A percentile compares a stretch with the other conserved stretches of the same genome.
Evolutionary conservation across 805 yeast genomes (phyloP).

Genomic region (Starmerella gropengiesseri): DNA sequence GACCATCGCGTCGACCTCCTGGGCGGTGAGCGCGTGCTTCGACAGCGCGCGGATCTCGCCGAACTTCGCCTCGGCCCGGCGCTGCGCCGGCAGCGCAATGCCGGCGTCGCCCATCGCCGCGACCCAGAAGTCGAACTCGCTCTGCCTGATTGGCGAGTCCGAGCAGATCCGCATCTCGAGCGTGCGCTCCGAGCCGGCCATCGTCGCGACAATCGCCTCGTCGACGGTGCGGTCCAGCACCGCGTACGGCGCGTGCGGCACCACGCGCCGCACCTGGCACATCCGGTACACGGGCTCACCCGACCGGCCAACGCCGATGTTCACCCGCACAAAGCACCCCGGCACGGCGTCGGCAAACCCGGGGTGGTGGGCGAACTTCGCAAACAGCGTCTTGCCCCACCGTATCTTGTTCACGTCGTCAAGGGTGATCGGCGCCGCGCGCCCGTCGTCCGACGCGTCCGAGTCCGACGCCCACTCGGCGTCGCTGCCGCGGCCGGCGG

Average conservation of each 20-base stretch:
- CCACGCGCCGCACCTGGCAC: slow-evolving; percentile 66
- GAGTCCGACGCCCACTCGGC: slow-evolving; percentile 40
- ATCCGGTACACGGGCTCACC: slow-evolving; percentile 64
- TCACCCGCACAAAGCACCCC: slow-evolving; percentile 74
- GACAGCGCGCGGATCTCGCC: slow-evolving; percentile 53
- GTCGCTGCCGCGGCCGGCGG: slow-evolving; percentile 34
- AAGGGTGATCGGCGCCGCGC: slow-evolving; percentile 38
- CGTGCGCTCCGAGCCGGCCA: slow-evolving; percentile 61
- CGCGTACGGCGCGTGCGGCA: slow-evolving; percentile 38
- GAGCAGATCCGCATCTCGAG: slow-evolving; percentile 73
- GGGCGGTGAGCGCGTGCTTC: slow-evolving; percentile 53
- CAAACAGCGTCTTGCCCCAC: slow-evolving; percentile 66
- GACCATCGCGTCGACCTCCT: slow-evolving; percentile 70
- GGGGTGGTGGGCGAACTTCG: slow-evolving; percentile 70
- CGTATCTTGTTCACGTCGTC: slow-evolving; percentile 61
- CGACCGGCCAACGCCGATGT: slow-evolving; percentile 60
- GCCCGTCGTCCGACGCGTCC: slow-evolving; percentile 25
- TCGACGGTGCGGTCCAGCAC: slow-evolving; percentile 43
- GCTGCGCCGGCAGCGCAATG: slow-evolving; percentile 47
- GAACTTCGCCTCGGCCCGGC: slow-evolving; percentile 54
- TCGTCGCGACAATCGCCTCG: slow-evolving; percentile 61
- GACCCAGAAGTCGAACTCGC: slow-evolving; percentile 64
- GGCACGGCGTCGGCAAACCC: slow-evolving; percentile 59
- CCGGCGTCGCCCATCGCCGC: slow-evolving; percentile 49
- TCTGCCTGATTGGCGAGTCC: slow-evolving; percentile 58